phyloP scores from a whole-genome alignment of 345 rosid genomes.

The Sapria himalayana region DNA sequence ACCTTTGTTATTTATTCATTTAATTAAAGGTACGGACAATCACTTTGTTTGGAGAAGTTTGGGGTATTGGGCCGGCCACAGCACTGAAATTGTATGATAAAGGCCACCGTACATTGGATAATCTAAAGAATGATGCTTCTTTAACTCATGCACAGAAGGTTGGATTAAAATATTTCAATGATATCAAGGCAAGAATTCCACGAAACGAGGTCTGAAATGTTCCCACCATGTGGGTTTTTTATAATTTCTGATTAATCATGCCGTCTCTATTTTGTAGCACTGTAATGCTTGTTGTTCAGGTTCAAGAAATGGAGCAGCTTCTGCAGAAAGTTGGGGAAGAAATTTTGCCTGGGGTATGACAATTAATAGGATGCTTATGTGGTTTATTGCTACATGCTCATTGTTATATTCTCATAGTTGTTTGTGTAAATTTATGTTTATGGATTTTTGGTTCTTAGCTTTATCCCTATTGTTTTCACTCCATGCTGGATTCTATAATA shows the following conservation, averaged over 20 bases:
- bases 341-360: constrained; percentile 55
- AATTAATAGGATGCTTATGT: too few species aligned
- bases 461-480: too few species aligned
- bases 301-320: constrained; percentile 63
- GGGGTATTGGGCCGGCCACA: constrained; percentile 98
- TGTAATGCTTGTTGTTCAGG: constrained; percentile 20
- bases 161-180: constrained; percentile 87
- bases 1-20: too few species aligned
- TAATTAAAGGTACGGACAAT: constrained; percentile 51
- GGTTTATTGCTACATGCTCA: too few species aligned
- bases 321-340: constrained; percentile 57
- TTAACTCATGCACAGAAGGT: constrained; percentile 60
- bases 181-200: constrained; percentile 65
- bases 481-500: too few species aligned
- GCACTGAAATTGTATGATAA: constrained; percentile 80
- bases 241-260: constrained; percentile 1
- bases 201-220: constrained; percentile 43
- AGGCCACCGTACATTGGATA: constrained; percentile 62
- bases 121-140: constrained; percentile 54
- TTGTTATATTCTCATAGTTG: too few species aligned
- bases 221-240: not conserved
- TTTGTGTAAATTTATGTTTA: too few species aligned
- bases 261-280: constrained; percentile 1
- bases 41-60: constrained; percentile 73
- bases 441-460: too few species aligned